Evolutionary conservation across 73 alveolate genomes (phyloP).

Genomic region (Tetrahymena borealis): DNA sequence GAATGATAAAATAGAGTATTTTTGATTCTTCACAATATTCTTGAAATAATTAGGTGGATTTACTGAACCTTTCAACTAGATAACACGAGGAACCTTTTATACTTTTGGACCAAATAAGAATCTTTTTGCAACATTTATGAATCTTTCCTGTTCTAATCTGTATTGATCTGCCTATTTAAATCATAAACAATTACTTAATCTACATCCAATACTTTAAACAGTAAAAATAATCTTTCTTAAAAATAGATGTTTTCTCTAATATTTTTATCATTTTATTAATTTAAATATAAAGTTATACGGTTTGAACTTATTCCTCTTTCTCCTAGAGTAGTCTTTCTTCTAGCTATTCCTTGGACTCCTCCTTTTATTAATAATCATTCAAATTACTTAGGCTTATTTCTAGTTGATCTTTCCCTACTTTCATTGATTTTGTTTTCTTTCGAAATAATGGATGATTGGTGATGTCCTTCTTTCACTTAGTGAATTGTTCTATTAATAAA

Average conservation of each 20-base stretch:
- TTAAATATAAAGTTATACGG: background rate
- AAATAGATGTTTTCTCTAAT: no score
- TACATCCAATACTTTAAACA: no score
- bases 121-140: background rate
- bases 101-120: background rate
- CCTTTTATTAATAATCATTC: background rate
- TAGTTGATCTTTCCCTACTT: background rate
- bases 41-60: background rate
- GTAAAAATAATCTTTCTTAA: no score
- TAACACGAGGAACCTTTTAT: background rate
- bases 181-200: background rate
- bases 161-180: background rate
- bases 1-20: slow-evolving; percentile 71
- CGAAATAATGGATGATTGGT: background rate
- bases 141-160: background rate
- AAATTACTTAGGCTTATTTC: slow-evolving; percentile 1
- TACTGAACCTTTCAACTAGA: background rate
- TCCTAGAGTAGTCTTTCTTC: background rate
- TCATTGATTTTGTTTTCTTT: background rate
- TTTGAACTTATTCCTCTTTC: background rate
- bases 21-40: slow-evolving; percentile 71
- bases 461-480: no score
- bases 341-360: background rate
- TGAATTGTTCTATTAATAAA: no score
- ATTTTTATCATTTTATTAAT: no score